Conservation (phyloP, 2,329 filamentous ascomycete species). For the Pyricularia grisea region DNA sequence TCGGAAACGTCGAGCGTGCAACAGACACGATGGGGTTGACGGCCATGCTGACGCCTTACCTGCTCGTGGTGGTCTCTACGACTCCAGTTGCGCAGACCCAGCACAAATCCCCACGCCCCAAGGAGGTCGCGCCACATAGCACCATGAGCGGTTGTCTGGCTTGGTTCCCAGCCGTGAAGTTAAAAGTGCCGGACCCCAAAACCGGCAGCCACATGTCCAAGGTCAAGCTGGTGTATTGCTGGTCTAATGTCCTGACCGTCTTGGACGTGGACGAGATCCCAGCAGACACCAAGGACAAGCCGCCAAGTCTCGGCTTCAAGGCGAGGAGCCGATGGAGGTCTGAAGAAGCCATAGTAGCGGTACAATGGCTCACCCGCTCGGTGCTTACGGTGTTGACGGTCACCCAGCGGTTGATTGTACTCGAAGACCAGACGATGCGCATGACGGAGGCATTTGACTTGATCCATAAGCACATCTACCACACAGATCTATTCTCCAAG, state of each 20-base stretch:
- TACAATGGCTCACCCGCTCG: constrained; percentile 93
- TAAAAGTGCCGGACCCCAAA: constrained; percentile 65
- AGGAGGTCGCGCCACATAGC: constrained; percentile 82
- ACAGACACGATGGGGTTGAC: constrained; percentile 86
- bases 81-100: constrained; percentile 95
- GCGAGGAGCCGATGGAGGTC: constrained; percentile 84
- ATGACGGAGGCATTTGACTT: constrained; percentile 94
- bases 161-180: constrained; percentile 93
- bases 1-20: constrained; percentile 86
- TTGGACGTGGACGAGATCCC: constrained; percentile 74
- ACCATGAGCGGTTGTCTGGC: constrained; percentile 89
- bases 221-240: constrained; percentile 91
- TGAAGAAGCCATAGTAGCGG: constrained; percentile 89
- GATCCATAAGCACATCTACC: constrained; percentile 84
- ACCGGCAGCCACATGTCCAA: constrained; percentile 62
- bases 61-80: constrained; percentile 93
- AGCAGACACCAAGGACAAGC: constrained; percentile 63
- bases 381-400: constrained; percentile 88
- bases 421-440: constrained; percentile 75
- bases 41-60: constrained; percentile 89
- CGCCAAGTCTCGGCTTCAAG: constrained; percentile 68
- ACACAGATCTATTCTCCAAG: constrained; percentile 79
- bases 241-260: constrained; percentile 95
- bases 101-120: constrained; percentile 84
- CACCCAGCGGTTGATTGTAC: constrained; percentile 82